Evolutionary conservation across 805 yeast genomes (phyloP), one percentile per base, ranked within the genome.

Genomic region (Candida odintsovae): DNA sequence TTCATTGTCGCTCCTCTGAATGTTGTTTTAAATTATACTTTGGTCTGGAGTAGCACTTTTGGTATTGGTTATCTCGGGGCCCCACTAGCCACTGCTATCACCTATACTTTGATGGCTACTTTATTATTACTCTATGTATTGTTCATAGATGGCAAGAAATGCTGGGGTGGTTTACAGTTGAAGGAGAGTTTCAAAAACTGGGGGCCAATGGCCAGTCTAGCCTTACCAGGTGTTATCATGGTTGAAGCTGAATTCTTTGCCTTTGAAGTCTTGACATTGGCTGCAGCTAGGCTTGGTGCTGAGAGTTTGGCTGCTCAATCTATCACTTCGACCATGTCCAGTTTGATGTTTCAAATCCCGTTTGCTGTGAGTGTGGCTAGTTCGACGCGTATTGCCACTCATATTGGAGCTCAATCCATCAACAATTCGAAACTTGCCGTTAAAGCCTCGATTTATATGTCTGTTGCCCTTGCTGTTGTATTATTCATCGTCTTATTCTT

Each of bases 41-140:
- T 84, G 38, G 88, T 82, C n/a, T 85, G 86, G 83, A 75, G 74
- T 4, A 63, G 62, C 19, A 81, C 70, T 2, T 66, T 73, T 42
- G 92, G 90, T 3, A 52, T 86, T 18, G 95, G 95, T 0, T 83
- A 64, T 56, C 60, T 72, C 31, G 95, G 95, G 1, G 90, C 94
- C 0, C 90, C 94, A 2, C 63, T 81, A 7, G 86, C 90, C 5
- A 78, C 79, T 25, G 75, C 78, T 4, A 66, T 81, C 21, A 77
- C 81, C n/a, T 80, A 80, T 58, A 83, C 86, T 79, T 50, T 76
- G 26, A 78, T 79, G 76, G 76, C 83, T 1, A 23, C 72, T 3
- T 57, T 82, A 31, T 59, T 85, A 50, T 60, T 82, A 23, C 49
- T 69, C 3, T 87, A 86, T 58, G 82, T 79, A 2, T 41, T 61